Percentiles rank a stretch among this genome's conserved stretches.
Conservation (phyloP, 352 stramenopile species). For the Blastocystis sp. region DNA sequence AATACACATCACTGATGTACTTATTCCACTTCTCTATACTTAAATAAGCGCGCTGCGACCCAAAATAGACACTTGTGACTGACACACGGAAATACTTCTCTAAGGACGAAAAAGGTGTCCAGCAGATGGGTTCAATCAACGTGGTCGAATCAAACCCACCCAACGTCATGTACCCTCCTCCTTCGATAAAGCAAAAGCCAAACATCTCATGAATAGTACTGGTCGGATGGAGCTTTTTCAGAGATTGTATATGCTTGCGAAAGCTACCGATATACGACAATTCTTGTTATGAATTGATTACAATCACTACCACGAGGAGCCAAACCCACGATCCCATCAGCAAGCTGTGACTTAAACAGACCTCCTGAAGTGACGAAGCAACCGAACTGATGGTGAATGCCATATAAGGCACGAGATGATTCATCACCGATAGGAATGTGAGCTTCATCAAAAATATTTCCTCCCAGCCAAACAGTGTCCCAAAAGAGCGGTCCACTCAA, state of each 20-base stretch:
- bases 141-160: not conserved
- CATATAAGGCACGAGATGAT: not conserved
- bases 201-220: conserved; percentile 2
- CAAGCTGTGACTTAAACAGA: conserved; percentile 43
- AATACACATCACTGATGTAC: not conserved
- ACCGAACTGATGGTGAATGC: conserved; percentile 19
- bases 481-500: conserved; percentile 40
- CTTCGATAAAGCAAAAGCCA: conserved; percentile 9
- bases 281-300: not conserved
- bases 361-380: not conserved
- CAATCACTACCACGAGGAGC: not conserved
- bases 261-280: conserved; percentile 44
- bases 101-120: conserved; percentile 6
- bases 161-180: conserved; percentile 19
- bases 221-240: not conserved
- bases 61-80: not conserved
- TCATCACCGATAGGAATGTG: not conserved
- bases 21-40: not conserved
- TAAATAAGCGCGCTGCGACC: not conserved
- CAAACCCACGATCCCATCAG: conserved; percentile 53
- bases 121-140: not conserved
- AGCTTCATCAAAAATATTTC: not conserved
- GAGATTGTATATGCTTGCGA: not conserved
- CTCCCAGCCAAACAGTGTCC: conserved; percentile 48
- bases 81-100: not conserved